Base-by-base conservation (phyloP, 768 basidiomycete genomes). In the Phylloporus rhodoxanthus region DNA sequence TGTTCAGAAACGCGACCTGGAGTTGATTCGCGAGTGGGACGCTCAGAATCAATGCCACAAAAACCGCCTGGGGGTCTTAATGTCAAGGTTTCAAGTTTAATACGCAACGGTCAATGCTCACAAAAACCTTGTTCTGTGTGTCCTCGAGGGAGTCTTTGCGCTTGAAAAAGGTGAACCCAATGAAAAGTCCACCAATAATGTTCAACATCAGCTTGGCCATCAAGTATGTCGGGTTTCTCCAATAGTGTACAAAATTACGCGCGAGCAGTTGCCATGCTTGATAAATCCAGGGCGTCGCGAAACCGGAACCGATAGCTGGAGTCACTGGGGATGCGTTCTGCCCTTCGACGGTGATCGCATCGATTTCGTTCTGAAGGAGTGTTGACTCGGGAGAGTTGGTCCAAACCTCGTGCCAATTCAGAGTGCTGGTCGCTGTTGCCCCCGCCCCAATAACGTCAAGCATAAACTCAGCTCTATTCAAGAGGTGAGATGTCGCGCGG, bases 361-460 rank as follows among this genome's bases (percentile, higher is more conserved):
- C 69, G 26, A 84, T 71, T 38, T 78, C 72, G 0, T 57, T 50
- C 40, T 70, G 61, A 5, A 74, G 40, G 0, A 53, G 56, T n/a
- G 41, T 51, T 0, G 70, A 59, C 56, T 85, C 79, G 0, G 70
- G 67, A 0, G 81, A 78, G 5, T 74, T 61, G n/a, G 63, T 58
- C 85, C 85, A 90, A n/a, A 76, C 62, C 5, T 75, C 66, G 43
- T 76, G 72, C 86, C 87, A 90, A 51, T 87, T 75, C 21, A 65
- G 65, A 11, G 56, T 55, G 47, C 74, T 80, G 14, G 74, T 70
- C 1, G 81, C 78, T 1, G 83, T 81, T 2, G 80, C 80, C 3
- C 85, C 86, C 21, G 87, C 85, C 15, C 86, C 87, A 49, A 87
- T 87, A 38, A 80, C 83, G 25, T 84, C 81, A n/a, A 88, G 74